These are phyloP conservation scores for Cyclostephanos tholiformis DNA, from an alignment of 108 stramenopile genomes.

Conservation along the genomic window DNA sequence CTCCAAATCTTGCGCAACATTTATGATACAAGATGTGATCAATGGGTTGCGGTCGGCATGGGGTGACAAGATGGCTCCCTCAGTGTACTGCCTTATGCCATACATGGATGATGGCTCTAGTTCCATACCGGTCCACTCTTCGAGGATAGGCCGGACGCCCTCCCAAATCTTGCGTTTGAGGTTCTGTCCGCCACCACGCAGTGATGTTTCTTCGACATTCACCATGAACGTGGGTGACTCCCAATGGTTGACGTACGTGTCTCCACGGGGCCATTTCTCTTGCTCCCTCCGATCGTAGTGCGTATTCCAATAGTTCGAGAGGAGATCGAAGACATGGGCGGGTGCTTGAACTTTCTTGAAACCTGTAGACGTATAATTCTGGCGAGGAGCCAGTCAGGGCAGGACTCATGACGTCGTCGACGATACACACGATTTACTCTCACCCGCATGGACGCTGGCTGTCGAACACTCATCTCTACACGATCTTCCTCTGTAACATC, in stretches of 20 bases:
- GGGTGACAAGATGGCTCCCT: constrained; percentile 75
- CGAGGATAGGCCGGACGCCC: constrained; percentile 70
- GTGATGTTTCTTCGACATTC: constrained; percentile 63
- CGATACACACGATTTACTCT: constrained; percentile 16
- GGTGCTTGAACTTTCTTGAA: constrained; percentile 80
- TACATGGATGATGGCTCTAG: constrained; percentile 80
- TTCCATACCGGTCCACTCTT: constrained; percentile 91
- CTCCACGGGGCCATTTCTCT: constrained; percentile 75
- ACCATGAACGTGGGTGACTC: constrained; percentile 77
- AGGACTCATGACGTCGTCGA: background rate
- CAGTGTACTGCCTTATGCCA: constrained; percentile 87
- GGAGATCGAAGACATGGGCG: constrained; percentile 54
- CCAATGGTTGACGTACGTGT: constrained; percentile 83
- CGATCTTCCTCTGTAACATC: constrained; percentile 69
- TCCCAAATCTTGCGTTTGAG: constrained; percentile 78
- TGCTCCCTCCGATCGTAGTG: constrained; percentile 55
- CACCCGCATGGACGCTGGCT: constrained; percentile 79
- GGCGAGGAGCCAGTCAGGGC: background rate
- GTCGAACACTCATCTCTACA: constrained; percentile 69
- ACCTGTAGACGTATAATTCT: constrained; percentile 78
- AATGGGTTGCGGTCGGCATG: constrained; percentile 90
- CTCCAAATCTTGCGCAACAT: constrained; percentile 89
- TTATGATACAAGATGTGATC: constrained; percentile 88
- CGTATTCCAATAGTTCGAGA: constrained; percentile 63
- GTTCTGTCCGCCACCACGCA: constrained; percentile 65